These are phyloP conservation scores for Podospora australis DNA, from an alignment of 495 filamentous ascomycete genomes.

Conservation along the genomic window DNA sequence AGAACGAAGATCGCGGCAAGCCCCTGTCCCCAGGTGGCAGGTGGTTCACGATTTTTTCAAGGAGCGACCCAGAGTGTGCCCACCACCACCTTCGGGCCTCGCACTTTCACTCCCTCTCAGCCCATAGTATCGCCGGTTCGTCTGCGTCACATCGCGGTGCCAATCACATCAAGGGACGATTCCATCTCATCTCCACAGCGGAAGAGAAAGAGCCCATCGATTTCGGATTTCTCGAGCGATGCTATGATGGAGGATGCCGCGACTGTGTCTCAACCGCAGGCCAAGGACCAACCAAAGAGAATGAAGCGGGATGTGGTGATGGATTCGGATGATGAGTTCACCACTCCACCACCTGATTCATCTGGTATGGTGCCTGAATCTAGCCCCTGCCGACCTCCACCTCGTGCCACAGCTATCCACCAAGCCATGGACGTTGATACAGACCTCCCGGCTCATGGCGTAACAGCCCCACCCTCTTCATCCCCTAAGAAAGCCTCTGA, in stretches of 20 bases:
- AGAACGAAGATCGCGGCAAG: background rate
- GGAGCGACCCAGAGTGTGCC: too few species aligned
- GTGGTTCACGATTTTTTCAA: too few species aligned
- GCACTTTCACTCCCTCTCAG: too few species aligned
- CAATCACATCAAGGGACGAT: too few species aligned
- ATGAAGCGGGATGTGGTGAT: conserved; percentile 25
- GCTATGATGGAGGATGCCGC: background rate
- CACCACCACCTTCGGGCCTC: too few species aligned
- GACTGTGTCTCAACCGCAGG: background rate
- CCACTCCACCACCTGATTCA: background rate
- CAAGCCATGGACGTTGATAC: background rate
- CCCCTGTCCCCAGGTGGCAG: background rate
- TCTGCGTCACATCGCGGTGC: too few species aligned
- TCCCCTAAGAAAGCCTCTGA: too few species aligned
- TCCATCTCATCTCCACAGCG: conserved; percentile 2
- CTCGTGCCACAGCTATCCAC: too few species aligned
- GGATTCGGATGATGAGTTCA: conserved; percentile 32
- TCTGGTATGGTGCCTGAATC: background rate
- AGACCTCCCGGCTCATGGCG: background rate
- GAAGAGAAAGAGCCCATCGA: conserved; percentile 17
- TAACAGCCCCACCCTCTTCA: too few species aligned
- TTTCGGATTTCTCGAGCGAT: background rate
- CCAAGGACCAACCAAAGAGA: conserved; percentile 11
- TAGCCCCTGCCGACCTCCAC: background rate
- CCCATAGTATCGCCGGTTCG: too few species aligned